Percentiles rank a stretch among this genome's conserved stretches.
phyloP scores from a whole-genome alignment of 129 eudicot species.

The Centrapalus pauciflorus region DNA sequence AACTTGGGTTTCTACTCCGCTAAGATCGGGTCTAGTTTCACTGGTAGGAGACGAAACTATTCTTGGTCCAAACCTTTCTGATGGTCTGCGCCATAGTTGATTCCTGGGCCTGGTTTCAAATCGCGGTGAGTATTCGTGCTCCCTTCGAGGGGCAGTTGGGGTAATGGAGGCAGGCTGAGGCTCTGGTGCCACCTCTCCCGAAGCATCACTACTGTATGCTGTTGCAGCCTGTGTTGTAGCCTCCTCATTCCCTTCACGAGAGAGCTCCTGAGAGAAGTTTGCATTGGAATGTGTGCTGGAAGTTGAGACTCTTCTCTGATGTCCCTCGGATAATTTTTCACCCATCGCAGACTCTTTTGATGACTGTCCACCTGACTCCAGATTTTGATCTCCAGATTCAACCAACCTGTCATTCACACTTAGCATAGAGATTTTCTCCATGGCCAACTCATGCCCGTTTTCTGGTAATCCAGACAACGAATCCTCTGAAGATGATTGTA shows the following conservation, averaged over 20 bases:
- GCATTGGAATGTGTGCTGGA: conserved; percentile 49
- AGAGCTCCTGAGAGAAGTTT: conserved; percentile 42
- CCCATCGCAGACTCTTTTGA: conserved; percentile 17
- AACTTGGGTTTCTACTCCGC: conserved; percentile 66
- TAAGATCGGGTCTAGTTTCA: conserved; percentile 54
- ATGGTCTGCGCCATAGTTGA: conserved; percentile 65
- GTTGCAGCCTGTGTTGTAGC: conserved; percentile 32
- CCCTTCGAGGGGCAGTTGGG: conserved; percentile 39
- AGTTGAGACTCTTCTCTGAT: conserved; percentile 46
- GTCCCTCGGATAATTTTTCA: conserved; percentile 43
- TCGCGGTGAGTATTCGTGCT: conserved; percentile 51
- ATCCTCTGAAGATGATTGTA: conserved; percentile 64
- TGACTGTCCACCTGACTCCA: conserved; percentile 34
- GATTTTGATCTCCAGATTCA: conserved; percentile 39
- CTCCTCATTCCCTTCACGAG: conserved; percentile 47
- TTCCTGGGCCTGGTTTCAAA: conserved; percentile 47
- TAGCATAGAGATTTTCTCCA: too few relatives aligned
- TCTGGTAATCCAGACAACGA: conserved; percentile 43
- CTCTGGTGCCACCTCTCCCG: conserved; percentile 57
- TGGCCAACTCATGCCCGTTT: conserved; percentile 33
- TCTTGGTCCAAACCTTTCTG: conserved; percentile 51
- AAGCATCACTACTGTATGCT: conserved; percentile 45
- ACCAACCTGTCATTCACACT: too few relatives aligned
- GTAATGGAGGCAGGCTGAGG: conserved; percentile 41
- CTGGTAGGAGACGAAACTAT: conserved; percentile 49